Evolutionary conservation across 805 yeast species (phyloP).

Genomic region (Candida manassasensis): DNA sequence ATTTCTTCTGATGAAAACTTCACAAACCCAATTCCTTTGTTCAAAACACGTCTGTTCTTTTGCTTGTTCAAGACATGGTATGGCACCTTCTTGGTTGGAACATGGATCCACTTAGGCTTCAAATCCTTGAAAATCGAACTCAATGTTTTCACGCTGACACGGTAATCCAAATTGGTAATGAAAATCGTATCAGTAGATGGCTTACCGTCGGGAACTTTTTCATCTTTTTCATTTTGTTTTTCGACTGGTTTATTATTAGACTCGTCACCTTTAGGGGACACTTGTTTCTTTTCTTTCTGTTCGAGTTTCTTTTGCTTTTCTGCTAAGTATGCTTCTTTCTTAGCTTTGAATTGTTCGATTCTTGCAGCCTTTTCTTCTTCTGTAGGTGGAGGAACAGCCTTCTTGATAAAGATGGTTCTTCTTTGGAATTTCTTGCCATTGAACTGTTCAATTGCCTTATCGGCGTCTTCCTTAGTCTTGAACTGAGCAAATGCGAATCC

Average conservation of each 20-base stretch:
- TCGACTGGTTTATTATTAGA: slow-evolving; percentile 1
- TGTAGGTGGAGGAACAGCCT: slow-evolving; percentile 51
- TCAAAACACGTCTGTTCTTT: slow-evolving; percentile 43
- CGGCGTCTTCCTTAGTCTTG: slow-evolving; percentile 39
- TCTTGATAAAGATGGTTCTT: slow-evolving; percentile 46
- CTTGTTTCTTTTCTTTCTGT: slow-evolving; percentile 11
- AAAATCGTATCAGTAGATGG: slow-evolving; percentile 58
- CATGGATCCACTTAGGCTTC: slow-evolving; percentile 53
- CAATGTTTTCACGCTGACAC: slow-evolving; percentile 44
- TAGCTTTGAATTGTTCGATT: slow-evolving; percentile 29
- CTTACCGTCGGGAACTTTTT: slow-evolving; percentile 40
- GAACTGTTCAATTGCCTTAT: slow-evolving; percentile 38
- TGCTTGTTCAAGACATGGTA: slow-evolving; percentile 35
- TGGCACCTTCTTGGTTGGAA: slow-evolving; percentile 51
- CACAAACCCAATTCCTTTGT: slow-evolving; percentile 65
- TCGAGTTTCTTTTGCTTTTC: slow-evolving; percentile 17
- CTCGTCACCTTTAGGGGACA: slow-evolving; percentile 12
- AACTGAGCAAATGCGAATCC: slow-evolving; percentile 63
- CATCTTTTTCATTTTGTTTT: slow-evolving; percentile 4
- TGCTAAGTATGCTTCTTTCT: slow-evolving; percentile 17
- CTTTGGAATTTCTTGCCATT: slow-evolving; percentile 42
- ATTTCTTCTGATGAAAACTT: slow-evolving; percentile 55
- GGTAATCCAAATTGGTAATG: slow-evolving; percentile 55
- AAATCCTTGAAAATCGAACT: slow-evolving; percentile 42
- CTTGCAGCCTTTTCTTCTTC: slow-evolving; percentile 39